phyloP scores from a whole-genome alignment of 1,284 basidiomycete species.

The Quambalaria eucalypti region DNA sequence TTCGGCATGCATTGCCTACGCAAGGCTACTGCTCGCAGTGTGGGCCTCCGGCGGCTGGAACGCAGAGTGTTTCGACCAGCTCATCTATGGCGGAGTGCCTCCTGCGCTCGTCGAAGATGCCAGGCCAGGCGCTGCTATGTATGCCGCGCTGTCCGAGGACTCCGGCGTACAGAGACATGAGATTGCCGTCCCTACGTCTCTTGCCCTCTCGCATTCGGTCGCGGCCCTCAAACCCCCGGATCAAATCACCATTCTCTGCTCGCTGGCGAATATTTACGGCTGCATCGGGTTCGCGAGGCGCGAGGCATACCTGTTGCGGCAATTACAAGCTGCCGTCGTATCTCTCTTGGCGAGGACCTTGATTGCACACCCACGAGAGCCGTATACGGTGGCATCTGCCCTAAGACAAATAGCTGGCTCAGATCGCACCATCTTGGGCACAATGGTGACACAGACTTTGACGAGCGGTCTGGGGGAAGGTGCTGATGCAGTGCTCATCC shows the following conservation, averaged over 20 bases:
- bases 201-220: conserved; percentile 31
- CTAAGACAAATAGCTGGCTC: not conserved
- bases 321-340: conserved; percentile 29
- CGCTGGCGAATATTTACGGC: conserved; percentile 31
- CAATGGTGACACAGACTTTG: conserved; percentile 14
- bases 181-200: conserved; percentile 30
- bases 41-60: conserved; percentile 44
- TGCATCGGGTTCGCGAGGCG: conserved; percentile 35
- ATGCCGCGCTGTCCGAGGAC: conserved; percentile 20
- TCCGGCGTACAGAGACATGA: conserved; percentile 36
- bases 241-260: conserved; percentile 33
- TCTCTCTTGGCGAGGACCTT: conserved; percentile 13
- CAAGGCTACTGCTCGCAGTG: conserved; percentile 39
- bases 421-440: not conserved
- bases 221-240: conserved; percentile 33
- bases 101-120: conserved; percentile 30
- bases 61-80: conserved; percentile 43
- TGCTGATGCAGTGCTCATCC: conserved; percentile 33
- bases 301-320: conserved; percentile 33
- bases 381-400: not conserved
- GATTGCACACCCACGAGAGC: not conserved
- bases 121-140: conserved; percentile 20
- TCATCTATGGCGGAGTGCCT: conserved; percentile 41
- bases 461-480: conserved; percentile 15
- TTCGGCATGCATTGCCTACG: conserved; percentile 34